These are phyloP conservation scores for Biscutella laevigata DNA, from an alignment of 441 rosid species.

Conservation along the genomic window DNA sequence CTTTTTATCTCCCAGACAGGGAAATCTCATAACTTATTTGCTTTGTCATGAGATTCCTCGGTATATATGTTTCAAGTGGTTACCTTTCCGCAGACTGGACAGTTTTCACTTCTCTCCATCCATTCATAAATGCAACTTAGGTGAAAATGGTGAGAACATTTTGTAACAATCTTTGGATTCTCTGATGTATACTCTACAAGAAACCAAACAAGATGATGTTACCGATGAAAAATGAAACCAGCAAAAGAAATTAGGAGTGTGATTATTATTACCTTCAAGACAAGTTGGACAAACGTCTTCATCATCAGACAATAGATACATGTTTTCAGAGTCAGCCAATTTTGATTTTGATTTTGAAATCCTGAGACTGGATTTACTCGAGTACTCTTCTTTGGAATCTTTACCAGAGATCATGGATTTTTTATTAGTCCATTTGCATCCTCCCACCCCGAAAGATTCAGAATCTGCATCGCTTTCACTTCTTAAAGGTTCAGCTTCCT, in stretches of 20 bases:
- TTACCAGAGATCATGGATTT: conserved; percentile 44
- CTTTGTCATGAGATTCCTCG: neutral
- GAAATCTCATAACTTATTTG: neutral
- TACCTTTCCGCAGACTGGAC: conserved; percentile 86
- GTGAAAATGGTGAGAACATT: conserved; percentile 67
- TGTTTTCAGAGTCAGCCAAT: conserved; percentile 36
- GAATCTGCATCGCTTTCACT: conserved; percentile 48
- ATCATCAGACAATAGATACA: conserved; percentile 60
- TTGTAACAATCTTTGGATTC: conserved; percentile 58
- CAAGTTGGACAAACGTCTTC: conserved; percentile 92
- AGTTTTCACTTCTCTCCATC: conserved; percentile 74
- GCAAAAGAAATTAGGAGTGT: neutral
- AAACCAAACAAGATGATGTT: neutral
- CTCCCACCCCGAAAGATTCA: conserved; percentile 42
- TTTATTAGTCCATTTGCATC: conserved; percentile 48
- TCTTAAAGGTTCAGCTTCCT: conserved; percentile 75
- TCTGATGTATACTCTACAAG: conserved; percentile 56
- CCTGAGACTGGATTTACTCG: conserved; percentile 48
- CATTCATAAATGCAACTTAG: conserved; percentile 74
- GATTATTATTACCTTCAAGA: conserved; percentile 62
- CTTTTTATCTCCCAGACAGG: neutral
- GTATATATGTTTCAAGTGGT: conserved; percentile 12
- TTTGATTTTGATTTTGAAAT: conserved; percentile 42
- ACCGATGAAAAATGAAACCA: neutral
- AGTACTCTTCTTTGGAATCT: conserved; percentile 47